Percentiles rank a stretch among this genome's conserved stretches.
phyloP scores from a whole-genome alignment of 179 eudicot genomes.

The Dionaea muscipula region DNA sequence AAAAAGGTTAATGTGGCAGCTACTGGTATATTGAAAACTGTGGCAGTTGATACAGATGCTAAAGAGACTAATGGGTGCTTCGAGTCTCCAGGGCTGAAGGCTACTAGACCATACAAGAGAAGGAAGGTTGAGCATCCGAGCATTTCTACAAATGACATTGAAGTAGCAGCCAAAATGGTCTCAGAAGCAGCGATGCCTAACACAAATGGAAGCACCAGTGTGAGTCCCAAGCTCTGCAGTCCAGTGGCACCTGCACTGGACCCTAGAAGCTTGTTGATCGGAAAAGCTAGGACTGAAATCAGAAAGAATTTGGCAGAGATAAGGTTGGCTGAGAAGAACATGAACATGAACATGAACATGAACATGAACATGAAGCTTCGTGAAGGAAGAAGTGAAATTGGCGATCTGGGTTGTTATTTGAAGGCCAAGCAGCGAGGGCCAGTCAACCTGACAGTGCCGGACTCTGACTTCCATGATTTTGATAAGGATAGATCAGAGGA shows the following conservation, averaged over 20 bases:
- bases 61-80: constrained; percentile 21
- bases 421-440: constrained; percentile 24
- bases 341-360: not conserved
- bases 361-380: constrained; percentile 3
- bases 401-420: constrained; percentile 9
- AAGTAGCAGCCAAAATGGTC: constrained; percentile 18
- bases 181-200: constrained; percentile 23
- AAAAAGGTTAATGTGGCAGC: constrained; percentile 12
- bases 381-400: constrained; percentile 14
- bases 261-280: constrained; percentile 25
- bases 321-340: constrained; percentile 19
- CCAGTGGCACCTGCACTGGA: constrained; percentile 29
- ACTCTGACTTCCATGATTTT: constrained; percentile 43
- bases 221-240: constrained; percentile 21
- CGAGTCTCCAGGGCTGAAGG: constrained; percentile 30
- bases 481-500: constrained; percentile 41
- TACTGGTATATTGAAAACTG: not conserved
- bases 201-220: constrained; percentile 25
- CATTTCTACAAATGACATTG: constrained; percentile 17
- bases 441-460: constrained; percentile 33
- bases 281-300: constrained; percentile 27
- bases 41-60: constrained; percentile 6
- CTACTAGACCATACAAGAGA: constrained; percentile 41
- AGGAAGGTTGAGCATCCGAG: constrained; percentile 35
- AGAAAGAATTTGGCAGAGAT: constrained; percentile 29